A percentile compares a stretch with the other conserved stretches of the same genome.
These are phyloP conservation scores for Mimosa bimucronata DNA, from an alignment of 306 rosid species.

Conservation along the genomic window DNA sequence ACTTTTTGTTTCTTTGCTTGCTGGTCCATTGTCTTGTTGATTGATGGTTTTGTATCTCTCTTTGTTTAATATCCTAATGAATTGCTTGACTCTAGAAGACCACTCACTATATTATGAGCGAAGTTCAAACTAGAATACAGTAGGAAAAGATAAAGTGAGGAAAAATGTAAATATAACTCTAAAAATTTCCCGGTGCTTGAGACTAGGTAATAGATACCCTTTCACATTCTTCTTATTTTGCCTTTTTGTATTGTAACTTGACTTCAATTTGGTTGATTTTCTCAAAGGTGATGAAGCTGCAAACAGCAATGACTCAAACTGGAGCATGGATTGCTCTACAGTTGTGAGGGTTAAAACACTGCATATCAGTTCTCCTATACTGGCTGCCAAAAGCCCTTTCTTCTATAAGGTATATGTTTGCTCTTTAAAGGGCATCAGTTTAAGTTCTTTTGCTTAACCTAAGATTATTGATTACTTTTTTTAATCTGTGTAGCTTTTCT, in stretches of 20 bases:
- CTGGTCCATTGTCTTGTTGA: neutral
- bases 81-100: conserved; percentile 7
- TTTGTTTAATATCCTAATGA: neutral
- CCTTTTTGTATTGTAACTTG: neutral
- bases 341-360: conserved; percentile 78
- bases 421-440: conserved; percentile 19
- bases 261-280: conserved; percentile 18
- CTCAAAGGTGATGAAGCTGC: conserved; percentile 76
- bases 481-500: conserved; percentile 64
- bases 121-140: neutral
- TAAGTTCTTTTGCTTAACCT: neutral
- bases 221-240: conserved; percentile 6
- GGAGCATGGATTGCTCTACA: conserved; percentile 74
- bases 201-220: conserved; percentile 7
- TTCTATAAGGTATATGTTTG: conserved; percentile 74
- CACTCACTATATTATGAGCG: neutral
- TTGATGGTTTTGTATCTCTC: neutral
- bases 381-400: conserved; percentile 97
- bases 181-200: conserved; percentile 24
- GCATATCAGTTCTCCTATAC: conserved; percentile 89
- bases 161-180: neutral
- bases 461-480: conserved; percentile 25
- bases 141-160: conserved; percentile 3
- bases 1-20: neutral
- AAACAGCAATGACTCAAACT: conserved; percentile 61